Percentiles rank a stretch among this genome's conserved stretches.
phyloP scores from a whole-genome alignment of 257 asterid species.

The Solanum clarkiae region DNA sequence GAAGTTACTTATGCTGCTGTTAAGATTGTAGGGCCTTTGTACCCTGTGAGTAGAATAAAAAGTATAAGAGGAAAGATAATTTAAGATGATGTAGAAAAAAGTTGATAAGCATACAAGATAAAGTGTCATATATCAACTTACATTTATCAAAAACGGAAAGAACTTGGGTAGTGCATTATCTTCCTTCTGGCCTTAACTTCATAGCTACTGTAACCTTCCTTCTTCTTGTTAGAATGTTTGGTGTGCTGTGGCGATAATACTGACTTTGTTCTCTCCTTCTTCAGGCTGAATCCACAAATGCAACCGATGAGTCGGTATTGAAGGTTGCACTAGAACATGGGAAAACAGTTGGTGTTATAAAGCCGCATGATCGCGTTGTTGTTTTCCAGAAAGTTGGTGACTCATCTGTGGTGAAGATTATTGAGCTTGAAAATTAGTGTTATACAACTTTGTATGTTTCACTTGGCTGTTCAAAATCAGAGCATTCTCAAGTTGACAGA shows the following conservation, averaged over 20 bases:
- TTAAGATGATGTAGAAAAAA: background rate
- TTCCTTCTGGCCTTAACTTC: background rate
- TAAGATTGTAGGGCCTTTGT: background rate
- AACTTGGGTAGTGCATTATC: background rate
- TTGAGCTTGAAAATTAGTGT: constrained; percentile 72
- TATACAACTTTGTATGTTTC: background rate
- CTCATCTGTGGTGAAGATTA: constrained; percentile 87
- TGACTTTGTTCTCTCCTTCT: background rate
- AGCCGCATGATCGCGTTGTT: constrained; percentile 81
- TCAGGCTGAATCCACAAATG: constrained; percentile 75
- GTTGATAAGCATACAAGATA: background rate
- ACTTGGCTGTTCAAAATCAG: background rate
- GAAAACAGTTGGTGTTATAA: constrained; percentile 67
- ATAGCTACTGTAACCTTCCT: background rate
- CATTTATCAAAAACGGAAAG: background rate
- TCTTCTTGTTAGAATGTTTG: background rate
- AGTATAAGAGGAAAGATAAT: background rate
- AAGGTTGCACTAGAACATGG: constrained; percentile 95
- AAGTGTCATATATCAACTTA: background rate
- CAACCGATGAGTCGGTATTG: constrained; percentile 66
- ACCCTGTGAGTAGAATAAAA: background rate
- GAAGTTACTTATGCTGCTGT: background rate
- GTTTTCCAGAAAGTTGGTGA: constrained; percentile 96
- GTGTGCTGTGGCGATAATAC: background rate
- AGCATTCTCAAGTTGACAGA: background rate